Base-by-base conservation (phyloP, 495 filamentous ascomycete species). In the Penicillium pulvis region DNA sequence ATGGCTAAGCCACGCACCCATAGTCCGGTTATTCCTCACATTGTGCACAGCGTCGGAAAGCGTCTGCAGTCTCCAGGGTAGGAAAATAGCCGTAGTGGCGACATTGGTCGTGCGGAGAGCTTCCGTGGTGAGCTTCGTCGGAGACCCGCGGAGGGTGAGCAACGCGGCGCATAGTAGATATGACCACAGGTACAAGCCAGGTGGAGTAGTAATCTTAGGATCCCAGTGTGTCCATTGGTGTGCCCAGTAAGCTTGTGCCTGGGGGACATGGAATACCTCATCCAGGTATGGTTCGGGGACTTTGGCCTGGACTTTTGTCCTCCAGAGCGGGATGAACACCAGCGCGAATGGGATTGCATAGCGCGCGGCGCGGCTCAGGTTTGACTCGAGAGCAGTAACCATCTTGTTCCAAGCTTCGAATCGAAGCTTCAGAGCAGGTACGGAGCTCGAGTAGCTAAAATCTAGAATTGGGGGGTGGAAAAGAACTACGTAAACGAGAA, bases 131-230 rank as follows among this genome's bases (percentile, higher is more conserved):
- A 80, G 68, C 49, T 77, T 58, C n/a, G 63, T 70, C 51, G 76
- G 74, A 50, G 70, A 71, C 12, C 73, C 75, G 51, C 73, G 72
- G 48, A 78, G 68, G 36, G 66, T 58, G 16, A 75, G 58, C 16
- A 71, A 46, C 19, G 52, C 51, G 11, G 71, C 69, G 61, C 76
- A 80, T 11, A 78, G 59, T 3, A 68, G 28, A 65, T 81, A 81
- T 36, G 85, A 81, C 64, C 84, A 79, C 12, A 83, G 78, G 64
- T 81, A 97, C 77, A 98, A 79, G 19, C 93, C 95, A 7, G 94
- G 92, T 2, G 94, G 94, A 2, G 94, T 98, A 9, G 94, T 98
- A 60, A 98, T 91, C 67, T 97, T 98, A 14, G 91, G 89, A 72
- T 98, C 93, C 95, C 95, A 98, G 17, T 87, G 75, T 31, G 70